Conservation (phyloP, 2,329 filamentous ascomycete genomes). For the Claviceps monticola region DNA sequence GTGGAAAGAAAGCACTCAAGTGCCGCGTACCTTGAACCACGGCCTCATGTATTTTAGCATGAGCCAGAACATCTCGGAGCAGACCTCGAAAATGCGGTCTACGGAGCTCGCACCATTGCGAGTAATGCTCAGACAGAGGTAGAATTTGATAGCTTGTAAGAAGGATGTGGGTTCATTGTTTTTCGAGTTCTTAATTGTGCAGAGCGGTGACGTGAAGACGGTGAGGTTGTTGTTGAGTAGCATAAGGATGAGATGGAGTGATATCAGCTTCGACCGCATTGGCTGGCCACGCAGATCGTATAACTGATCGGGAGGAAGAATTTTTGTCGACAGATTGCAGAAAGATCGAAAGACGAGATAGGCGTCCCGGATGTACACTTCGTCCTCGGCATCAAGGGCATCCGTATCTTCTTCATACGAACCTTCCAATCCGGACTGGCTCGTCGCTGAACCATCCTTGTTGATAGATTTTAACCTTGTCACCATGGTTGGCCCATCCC, state of each 20-base stretch:
- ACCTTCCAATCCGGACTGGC: conserved; percentile 41
- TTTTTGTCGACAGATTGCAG: conserved; percentile 92
- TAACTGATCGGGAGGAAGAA: conserved; percentile 77
- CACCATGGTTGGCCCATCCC: conserved; percentile 54
- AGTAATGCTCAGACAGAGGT: conserved; percentile 87
- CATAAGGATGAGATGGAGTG: conserved; percentile 88
- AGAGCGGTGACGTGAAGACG: conserved; percentile 82
- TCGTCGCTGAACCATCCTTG: conserved; percentile 27
- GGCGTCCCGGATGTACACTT: conserved; percentile 92
- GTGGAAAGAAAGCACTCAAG: neutral
- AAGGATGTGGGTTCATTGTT: conserved; percentile 81
- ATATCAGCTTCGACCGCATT: conserved; percentile 94
- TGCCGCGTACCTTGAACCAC: conserved; percentile 62
- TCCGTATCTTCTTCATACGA: conserved; percentile 43
- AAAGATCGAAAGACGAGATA: conserved; percentile 96
- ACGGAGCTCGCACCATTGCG: conserved; percentile 91
- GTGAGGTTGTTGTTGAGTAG: conserved; percentile 86
- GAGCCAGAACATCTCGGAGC: conserved; percentile 94
- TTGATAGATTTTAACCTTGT: conserved; percentile 41
- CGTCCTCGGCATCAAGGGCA: conserved; percentile 61
- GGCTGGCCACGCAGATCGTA: conserved; percentile 87
- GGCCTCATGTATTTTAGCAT: conserved; percentile 90
- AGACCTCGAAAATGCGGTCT: conserved; percentile 84
- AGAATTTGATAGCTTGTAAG: conserved; percentile 90
- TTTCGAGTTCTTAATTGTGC: conserved; percentile 84